Evolutionary conservation across 352 stramenopile species (phyloP).

Genomic region (Pythium graminicola): DNA sequence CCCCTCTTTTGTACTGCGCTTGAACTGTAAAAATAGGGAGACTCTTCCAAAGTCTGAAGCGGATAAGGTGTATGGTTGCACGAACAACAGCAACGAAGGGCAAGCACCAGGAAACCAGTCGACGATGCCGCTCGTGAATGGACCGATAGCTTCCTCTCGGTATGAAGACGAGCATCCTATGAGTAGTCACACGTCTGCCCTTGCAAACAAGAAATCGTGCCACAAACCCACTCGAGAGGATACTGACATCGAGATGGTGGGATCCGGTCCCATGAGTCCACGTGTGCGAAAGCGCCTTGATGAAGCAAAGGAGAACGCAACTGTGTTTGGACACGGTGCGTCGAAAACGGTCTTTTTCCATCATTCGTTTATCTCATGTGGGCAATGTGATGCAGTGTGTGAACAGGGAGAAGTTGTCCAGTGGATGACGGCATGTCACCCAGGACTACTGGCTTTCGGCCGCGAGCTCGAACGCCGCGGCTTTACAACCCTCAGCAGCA

Average conservation of each 20-base stretch:
- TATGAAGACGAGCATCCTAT: conserved; percentile 21
- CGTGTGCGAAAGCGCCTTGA: conserved; percentile 63
- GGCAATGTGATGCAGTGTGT: conserved; percentile 34
- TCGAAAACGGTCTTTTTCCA: not conserved
- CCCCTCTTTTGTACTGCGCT: not conserved
- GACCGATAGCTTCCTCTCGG: conserved; percentile 6
- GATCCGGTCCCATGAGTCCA: conserved; percentile 33
- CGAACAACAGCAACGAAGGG: not conserved
- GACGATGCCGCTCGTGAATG: conserved; percentile 8
- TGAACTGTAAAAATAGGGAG: not conserved
- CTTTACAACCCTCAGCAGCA: conserved; percentile 70
- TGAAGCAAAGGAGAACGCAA: conserved; percentile 72
- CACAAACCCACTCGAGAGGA: conserved; percentile 10
- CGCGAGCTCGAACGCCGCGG: conserved; percentile 51
- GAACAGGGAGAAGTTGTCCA: conserved; percentile 77
- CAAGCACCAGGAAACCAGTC: not conserved
- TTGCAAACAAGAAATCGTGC: not conserved
- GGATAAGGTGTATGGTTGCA: not conserved
- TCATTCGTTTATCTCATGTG: not conserved
- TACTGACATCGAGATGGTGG: conserved; percentile 12
- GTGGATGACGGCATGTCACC: conserved; percentile 77
- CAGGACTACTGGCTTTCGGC: conserved; percentile 53
- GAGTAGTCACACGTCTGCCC: not conserved
- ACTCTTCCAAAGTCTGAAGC: not conserved
- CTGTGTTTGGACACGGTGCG: conserved; percentile 57